Evolutionary conservation across 495 filamentous ascomycete species (phyloP).

Genomic region (Trichoderma erinaceum): DNA sequence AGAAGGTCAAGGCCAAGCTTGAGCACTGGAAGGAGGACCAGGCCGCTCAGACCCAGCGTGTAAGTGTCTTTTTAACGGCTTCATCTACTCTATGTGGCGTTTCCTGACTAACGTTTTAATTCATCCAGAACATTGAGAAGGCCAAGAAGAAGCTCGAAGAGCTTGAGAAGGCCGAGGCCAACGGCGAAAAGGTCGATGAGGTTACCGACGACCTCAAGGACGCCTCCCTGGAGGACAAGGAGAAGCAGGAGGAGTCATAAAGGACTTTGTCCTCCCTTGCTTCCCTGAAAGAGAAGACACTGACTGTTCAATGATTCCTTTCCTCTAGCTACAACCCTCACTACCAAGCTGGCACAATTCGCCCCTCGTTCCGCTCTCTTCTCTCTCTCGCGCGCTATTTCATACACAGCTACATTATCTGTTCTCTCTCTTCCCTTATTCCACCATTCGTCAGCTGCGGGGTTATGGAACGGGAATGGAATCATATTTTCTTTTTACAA

Average conservation of each 20-base stretch:
- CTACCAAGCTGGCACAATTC: neutral
- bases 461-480: neutral
- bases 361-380: neutral
- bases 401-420: no score
- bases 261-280: neutral
- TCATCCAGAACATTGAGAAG: conserved; percentile 67
- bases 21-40: conserved; percentile 92
- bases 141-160: conserved; percentile 58
- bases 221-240: conserved; percentile 62
- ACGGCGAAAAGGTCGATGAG: conserved; percentile 36
- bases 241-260: conserved; percentile 42
- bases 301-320: neutral
- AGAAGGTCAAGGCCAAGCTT: conserved; percentile 88
- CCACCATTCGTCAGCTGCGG: neutral
- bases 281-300: neutral
- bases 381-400: neutral
- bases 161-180: conserved; percentile 51
- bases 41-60: conserved; percentile 83
- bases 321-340: neutral
- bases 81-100: conserved; percentile 19
- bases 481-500: no score
- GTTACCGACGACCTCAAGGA: conserved; percentile 58
- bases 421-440: neutral
- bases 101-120: conserved; percentile 39
- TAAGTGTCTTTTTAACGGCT: conserved; percentile 36